Evolutionary conservation across 495 filamentous ascomycete genomes (phyloP), one percentile per base, ranked within the genome.

Genomic region (Aspergillus nanangensis): DNA sequence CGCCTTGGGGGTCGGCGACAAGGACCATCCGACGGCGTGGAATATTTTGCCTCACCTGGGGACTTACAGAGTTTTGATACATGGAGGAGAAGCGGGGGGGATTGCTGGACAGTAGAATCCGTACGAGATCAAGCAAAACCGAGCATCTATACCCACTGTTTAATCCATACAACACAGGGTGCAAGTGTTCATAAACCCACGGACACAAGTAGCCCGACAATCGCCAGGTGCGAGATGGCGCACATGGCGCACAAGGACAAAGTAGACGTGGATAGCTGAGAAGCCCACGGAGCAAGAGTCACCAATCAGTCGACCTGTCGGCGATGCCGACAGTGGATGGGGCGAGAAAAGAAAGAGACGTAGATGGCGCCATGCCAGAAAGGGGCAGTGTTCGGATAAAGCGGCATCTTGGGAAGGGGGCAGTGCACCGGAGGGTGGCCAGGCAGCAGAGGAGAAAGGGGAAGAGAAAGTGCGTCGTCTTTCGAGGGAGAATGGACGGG

Each of bases 391-490:
- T 37, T 40, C 48, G 41, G 48, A 32, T 50, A 39, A 40, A 22
- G 34, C 48, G 41, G 39, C 41, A 50, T 44, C 41, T 10, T 40
- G 2, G 20, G 34, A 39, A 24, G 48, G 41, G 48, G 41, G 33
- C 41, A 45, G 34, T 50, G 48, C 41, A 34, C 35, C 41, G 32
- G 31, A 32, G 4, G 33, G 29, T 15, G 20, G 34, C 25, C 19
- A 50, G 22, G 33, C n/a, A 23, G 27, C 10, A 38, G 33, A 31
- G 38, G 14, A 45, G 41, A 45, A 45, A 44, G 34, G 19, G 41
- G 35, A 50, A 39, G 31, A 44, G 33, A 38, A 50, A 44, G 39
- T 50, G 48, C 47, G 47, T 49, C 32, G 47, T 25, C 47, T 24
- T 43, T 49, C 33, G 47, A 42, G 48, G 48, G 48, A 44, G 22